Evolutionary conservation across 495 filamentous ascomycete genomes (phyloP).

Genomic region (Pseudevernia furfuracea): DNA sequence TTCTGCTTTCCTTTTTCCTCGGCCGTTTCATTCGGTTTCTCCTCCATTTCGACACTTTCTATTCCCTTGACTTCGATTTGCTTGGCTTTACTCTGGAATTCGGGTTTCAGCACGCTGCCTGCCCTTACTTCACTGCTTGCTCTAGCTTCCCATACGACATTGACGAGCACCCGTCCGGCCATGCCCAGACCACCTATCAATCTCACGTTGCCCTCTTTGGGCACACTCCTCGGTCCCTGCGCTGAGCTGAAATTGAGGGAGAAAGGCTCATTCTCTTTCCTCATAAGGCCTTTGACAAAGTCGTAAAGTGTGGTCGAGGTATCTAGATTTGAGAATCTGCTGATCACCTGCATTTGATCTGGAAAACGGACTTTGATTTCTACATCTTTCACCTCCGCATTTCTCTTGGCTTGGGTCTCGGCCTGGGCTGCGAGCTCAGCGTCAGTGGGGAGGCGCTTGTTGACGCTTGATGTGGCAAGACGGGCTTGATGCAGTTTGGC

Average conservation of each 20-base stretch:
- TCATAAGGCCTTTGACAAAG: conserved; percentile 49
- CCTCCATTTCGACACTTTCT: conserved; percentile 33
- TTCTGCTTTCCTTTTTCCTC: conserved; percentile 26
- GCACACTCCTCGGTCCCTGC: conserved; percentile 35
- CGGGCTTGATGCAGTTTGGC: conserved; percentile 72
- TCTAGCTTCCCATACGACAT: conserved; percentile 66
- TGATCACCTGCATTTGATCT: conserved; percentile 64
- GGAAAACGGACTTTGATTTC: conserved; percentile 80
- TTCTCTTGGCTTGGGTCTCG: conserved; percentile 48
- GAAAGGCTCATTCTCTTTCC: conserved; percentile 42
- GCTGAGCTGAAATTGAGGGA: conserved; percentile 36
- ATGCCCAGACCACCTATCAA: conserved; percentile 68
- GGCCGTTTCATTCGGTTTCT: conserved; percentile 40
- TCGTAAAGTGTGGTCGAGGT: conserved; percentile 59
- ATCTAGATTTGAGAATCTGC: conserved; percentile 53
- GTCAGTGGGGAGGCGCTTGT: conserved; percentile 49
- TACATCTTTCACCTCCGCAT: conserved; percentile 58
- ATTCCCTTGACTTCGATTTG: conserved; percentile 52
- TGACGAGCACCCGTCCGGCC: conserved; percentile 61
- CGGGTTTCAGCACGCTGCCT: conserved; percentile 52
- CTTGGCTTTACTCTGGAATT: conserved; percentile 59
- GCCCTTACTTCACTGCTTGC: conserved; percentile 35
- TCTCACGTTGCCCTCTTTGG: conserved; percentile 42
- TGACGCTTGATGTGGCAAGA: conserved; percentile 54
- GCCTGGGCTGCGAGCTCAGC: conserved; percentile 40